Evolutionary conservation across 495 filamentous ascomycete species (phyloP), one percentile per base, ranked within the genome.

Genomic region (Talaromyces stipitatus): DNA sequence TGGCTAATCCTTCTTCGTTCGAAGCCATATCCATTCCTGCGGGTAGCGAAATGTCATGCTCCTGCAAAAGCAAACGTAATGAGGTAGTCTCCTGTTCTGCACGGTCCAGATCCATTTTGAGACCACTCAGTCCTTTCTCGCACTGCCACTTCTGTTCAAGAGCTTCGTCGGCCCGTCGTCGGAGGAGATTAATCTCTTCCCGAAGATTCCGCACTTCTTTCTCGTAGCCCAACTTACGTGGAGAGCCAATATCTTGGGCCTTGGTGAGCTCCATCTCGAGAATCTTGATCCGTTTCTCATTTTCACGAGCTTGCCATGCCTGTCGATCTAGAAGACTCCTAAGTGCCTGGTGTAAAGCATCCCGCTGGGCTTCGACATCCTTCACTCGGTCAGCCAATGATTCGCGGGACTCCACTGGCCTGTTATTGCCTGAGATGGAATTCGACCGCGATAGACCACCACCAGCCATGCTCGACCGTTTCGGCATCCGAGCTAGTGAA

Each of bases 21-120:
- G 65, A 59, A 9, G 67, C 67, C 33, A 72, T 59, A 22, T 70
- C 71, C 36, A 48, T 48, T 26, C 24, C 45, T 30, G 80, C 75
- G 1, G 81, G 84, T 24, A 88, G 79, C 20, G 86, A 71, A 52
- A 92, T 91, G 66, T 96, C 92, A 61, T 92, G 90, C 69, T 96
- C 92, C 64, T 89, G 78, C 16, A 98, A 81, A 22, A 98, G 78
- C 23, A 71, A 80, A 23, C 91, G 84, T 28, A 98, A 73, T 24
- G 87, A 89, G 28, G 78, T 74, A 11, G 92, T 96, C 73, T 98
- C 95, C 66, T 94, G 88, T 69, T 96, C 88, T 3, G 94, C 91
- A 59, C 92, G 88, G 66, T 98, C 95, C 27, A 98, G 82, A 66
- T 98, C 94, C 88, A 96, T 97, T 71, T 96, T 96, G 59, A 98